phyloP scores from a whole-genome alignment of 495 filamentous ascomycete genomes.

The Xanthoparmelia taractica region DNA sequence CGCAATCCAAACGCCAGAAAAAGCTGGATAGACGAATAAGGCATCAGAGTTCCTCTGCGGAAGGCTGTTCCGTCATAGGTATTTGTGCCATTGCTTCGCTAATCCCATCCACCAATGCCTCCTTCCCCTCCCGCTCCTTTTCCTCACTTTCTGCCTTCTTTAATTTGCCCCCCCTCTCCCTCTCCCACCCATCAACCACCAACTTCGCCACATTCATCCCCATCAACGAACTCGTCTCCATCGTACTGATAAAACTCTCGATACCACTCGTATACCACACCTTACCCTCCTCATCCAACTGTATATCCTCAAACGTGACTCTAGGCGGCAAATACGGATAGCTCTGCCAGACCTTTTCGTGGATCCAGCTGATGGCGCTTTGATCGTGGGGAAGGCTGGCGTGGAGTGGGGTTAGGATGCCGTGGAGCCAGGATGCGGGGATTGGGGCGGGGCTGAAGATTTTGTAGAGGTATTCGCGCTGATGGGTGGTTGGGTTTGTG shows the following conservation, averaged over 20 bases:
- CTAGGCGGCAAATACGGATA: conserved; percentile 81
- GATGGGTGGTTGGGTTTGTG: conserved; percentile 44
- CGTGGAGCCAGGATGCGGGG: conserved; percentile 53
- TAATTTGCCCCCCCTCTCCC: neutral
- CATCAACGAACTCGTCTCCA: conserved; percentile 97
- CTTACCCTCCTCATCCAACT: conserved; percentile 42
- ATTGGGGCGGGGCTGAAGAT: conserved; percentile 77
- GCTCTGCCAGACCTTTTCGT: conserved; percentile 67
- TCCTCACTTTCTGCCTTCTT: neutral
- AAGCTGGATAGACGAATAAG: too few species aligned
- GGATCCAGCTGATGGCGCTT: conserved; percentile 49
- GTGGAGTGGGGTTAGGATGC: conserved; percentile 24
- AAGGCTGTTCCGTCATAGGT: too few species aligned
- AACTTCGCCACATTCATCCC: conserved; percentile 86
- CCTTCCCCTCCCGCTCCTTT: neutral
- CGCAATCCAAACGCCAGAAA: neutral
- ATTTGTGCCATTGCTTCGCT: neutral
- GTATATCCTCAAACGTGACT: conserved; percentile 76
- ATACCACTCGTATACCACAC: conserved; percentile 92
- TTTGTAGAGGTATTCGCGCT: conserved; percentile 81
- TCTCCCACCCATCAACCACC: conserved; percentile 55
- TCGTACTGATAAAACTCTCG: conserved; percentile 91
- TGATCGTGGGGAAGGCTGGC: conserved; percentile 45
- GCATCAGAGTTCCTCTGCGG: neutral
- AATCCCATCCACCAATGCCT: neutral